Evolutionary conservation across 108 stramenopile genomes (phyloP), one percentile per base, ranked within the genome.

Genomic region (Nitzschia sp.): DNA sequence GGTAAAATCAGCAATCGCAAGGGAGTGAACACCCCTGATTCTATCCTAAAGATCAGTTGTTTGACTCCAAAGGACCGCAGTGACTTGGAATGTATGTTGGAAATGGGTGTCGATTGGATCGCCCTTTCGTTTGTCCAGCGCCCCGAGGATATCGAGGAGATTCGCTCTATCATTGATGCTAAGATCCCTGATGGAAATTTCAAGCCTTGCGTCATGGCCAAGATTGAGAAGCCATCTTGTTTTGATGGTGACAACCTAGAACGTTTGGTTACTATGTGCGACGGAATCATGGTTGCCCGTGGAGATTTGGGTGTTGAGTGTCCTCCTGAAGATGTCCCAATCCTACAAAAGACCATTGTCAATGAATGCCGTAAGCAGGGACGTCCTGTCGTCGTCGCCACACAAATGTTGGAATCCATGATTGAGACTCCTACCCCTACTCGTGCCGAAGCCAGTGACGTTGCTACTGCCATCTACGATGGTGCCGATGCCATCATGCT

Each of bases 221-320:
- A 98, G 79, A 90, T 98, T 68, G 97, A 98, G 84, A 98, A 98
- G 71, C 97, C 96, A 38, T 83, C 81, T 54, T 89, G 88, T 59
- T 91, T 88, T 57, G 78, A 86, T 7, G 90, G 81, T 20, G 83
- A 92, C 52, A 79, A 82, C 51, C 73, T 97, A 26, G 79, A 87
- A 42, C 66, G 71, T 22, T 92, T 97, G 66, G 89, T 97, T 14
- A 76, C 75, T 24, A 38, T 93, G 37, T 87, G 92, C 66, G 92
- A 98, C 61, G 97, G 95, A 34, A 96, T 98, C 72, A 98, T 98
- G 97, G 97, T 98, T 10, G 97, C 97, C 12, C 79, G 97, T 37
- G 97, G 98, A 21, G 98, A 98, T 80, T 73, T 98, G 40, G 98
- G 98, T 46, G 96, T 98, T 29, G 97, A 98, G 76, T 87, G 86